A percentile compares a stretch with the other conserved stretches of the same genome.
These are phyloP conservation scores for Amanita polypyramis DNA, from an alignment of 768 basidiomycete genomes.

Conservation along the genomic window DNA sequence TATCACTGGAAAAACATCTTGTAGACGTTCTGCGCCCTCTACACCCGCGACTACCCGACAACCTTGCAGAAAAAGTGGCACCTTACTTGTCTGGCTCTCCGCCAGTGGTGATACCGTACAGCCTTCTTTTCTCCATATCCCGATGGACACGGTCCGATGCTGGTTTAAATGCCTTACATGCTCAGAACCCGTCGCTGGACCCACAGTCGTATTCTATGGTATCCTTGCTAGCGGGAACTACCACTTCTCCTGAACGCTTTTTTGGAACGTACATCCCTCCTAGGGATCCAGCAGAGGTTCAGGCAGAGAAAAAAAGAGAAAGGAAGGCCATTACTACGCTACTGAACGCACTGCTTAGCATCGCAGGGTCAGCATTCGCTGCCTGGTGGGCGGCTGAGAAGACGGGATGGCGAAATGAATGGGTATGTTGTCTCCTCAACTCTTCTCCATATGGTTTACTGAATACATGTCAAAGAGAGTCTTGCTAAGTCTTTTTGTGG, in stretches of 20 bases:
- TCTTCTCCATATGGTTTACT: not conserved
- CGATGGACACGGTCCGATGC: slow-evolving; percentile 54
- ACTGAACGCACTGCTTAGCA: slow-evolving; percentile 62
- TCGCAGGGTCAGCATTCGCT: slow-evolving; percentile 55
- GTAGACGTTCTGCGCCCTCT: slow-evolving; percentile 36
- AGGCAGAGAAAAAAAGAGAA: slow-evolving; percentile 38
- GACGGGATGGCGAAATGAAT: slow-evolving; percentile 60
- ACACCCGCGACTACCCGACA: slow-evolving; percentile 30
- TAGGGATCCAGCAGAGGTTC: slow-evolving; percentile 36
- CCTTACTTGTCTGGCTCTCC: slow-evolving; percentile 25
- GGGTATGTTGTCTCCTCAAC: slow-evolving; percentile 43
- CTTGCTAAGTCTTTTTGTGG: slow-evolving; percentile 49
- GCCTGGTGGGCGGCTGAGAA: slow-evolving; percentile 64
- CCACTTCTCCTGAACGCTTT: slow-evolving; percentile 67
- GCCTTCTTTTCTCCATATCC: slow-evolving; percentile 46
- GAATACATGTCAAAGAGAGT: slow-evolving; percentile 31
- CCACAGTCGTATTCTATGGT: slow-evolving; percentile 57
- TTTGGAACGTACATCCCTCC: slow-evolving; percentile 44
- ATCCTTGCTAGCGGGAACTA: slow-evolving; percentile 65
- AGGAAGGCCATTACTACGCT: slow-evolving; percentile 58
- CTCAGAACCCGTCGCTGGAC: slow-evolving; percentile 33
- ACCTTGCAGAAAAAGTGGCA: slow-evolving; percentile 31
- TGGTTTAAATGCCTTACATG: slow-evolving; percentile 29
- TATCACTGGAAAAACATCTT: slow-evolving; percentile 65
- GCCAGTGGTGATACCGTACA: slow-evolving; percentile 49